Conservation (phyloP, 345 rosid species). For the Hibiscus mutabilis region DNA sequence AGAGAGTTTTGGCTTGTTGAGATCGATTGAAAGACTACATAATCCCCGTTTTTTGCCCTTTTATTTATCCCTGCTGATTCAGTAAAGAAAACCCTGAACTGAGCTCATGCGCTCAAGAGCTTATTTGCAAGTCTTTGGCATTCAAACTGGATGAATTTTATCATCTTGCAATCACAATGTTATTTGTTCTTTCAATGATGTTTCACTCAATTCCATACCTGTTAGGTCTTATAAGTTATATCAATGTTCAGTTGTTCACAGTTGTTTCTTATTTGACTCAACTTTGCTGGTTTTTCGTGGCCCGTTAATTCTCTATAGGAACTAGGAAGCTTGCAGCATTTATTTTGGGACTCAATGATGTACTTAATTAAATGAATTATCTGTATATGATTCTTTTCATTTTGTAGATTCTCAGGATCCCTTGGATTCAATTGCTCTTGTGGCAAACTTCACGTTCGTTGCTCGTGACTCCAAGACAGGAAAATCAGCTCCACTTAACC, state of each 20-base stretch:
- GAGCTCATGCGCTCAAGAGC: neutral
- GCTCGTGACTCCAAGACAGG: slow-evolving; percentile 79
- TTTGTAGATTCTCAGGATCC: slow-evolving; percentile 33
- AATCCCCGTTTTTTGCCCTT: neutral
- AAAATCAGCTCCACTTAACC: slow-evolving; percentile 70
- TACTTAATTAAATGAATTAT: neutral
- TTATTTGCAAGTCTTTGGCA: neutral
- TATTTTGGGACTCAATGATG: neutral
- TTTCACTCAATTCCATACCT: slow-evolving; percentile 5
- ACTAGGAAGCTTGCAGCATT: neutral
- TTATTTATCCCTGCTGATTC: neutral
- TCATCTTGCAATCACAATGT: neutral
- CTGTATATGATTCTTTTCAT: neutral
- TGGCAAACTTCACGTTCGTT: slow-evolving; percentile 79
- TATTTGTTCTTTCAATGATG: neutral
- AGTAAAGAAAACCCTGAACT: neutral
- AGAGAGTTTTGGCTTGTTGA: slow-evolving; percentile 4
- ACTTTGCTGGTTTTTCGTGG: neutral
- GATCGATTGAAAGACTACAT: neutral
- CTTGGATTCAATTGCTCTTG: slow-evolving; percentile 51
- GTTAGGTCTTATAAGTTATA: neutral
- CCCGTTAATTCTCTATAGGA: neutral
- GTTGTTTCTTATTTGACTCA: neutral
- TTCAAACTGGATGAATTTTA: neutral
- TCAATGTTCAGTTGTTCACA: neutral